These are phyloP conservation scores for Ceratobasidium sp. DNA, from an alignment of 1,284 basidiomycete genomes.

Conservation along the genomic window DNA sequence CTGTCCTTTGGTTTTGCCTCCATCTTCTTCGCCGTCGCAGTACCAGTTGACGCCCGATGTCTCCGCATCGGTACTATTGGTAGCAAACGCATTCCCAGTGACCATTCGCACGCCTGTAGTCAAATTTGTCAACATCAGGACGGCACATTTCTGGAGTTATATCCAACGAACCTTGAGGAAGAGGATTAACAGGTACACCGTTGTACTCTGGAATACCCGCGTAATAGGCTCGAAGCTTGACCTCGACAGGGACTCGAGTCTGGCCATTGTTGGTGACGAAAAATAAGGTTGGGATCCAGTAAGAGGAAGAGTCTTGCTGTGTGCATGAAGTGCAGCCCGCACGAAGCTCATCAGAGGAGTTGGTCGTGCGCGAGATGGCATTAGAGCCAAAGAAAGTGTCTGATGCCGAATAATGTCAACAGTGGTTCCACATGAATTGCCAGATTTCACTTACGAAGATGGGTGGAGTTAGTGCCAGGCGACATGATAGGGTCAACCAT, in stretches of 20 bases:
- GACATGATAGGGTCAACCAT: background rate
- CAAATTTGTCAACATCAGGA: background rate
- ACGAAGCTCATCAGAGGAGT: background rate
- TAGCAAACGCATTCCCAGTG: background rate
- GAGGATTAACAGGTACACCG: background rate
- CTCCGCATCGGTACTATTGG: background rate
- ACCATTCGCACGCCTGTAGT: background rate
- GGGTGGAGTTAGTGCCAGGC: background rate
- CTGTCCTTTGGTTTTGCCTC: background rate
- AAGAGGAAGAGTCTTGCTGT: background rate
- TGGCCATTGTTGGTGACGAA: background rate
- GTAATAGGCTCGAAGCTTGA: background rate
- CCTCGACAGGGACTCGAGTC: background rate
- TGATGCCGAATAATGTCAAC: background rate
- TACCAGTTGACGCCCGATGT: background rate
- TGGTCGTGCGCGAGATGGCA: background rate
- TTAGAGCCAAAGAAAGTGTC: background rate
- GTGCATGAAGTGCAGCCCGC: background rate
- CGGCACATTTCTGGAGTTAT: background rate
- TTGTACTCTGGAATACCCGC: background rate
- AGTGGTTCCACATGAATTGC: background rate
- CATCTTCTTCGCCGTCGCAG: background rate
- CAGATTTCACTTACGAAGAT: background rate
- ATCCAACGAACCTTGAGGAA: background rate
- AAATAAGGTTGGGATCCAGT: background rate